phyloP scores from a whole-genome alignment of 495 filamentous ascomycete species.

The Aspergillus biplanus region DNA sequence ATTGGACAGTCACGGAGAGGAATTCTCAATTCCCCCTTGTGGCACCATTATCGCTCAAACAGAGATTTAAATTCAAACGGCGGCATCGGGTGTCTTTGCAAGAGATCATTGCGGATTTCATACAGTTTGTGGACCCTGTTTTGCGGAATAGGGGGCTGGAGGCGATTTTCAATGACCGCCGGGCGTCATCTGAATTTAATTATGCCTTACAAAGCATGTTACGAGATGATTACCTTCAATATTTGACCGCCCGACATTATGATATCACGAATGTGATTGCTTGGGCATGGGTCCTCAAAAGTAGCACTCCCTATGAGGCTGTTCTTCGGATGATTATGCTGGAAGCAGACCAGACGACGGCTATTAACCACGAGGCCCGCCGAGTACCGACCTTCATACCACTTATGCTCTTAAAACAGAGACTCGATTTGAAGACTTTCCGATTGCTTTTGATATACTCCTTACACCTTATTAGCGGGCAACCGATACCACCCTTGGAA shows the following conservation, averaged over 20 bases:
- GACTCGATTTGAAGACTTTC: conserved; percentile 46
- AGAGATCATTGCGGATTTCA: conserved; percentile 43
- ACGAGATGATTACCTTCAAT: conserved; percentile 27
- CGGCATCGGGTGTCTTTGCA: conserved; percentile 34
- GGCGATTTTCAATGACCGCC: background rate
- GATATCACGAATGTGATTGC: conserved; percentile 52
- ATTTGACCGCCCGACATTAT: conserved; percentile 46
- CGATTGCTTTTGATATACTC: conserved; percentile 47
- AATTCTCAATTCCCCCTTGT: conserved; percentile 4
- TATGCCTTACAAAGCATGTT: conserved; percentile 40
- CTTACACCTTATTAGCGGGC: conserved; percentile 43
- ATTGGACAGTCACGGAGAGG: conserved; percentile 10
- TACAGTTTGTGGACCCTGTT: conserved; percentile 41
- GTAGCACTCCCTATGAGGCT: conserved; percentile 43
- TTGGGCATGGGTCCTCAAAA: conserved; percentile 63
- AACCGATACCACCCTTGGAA: conserved; percentile 24
- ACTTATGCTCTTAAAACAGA: conserved; percentile 52
- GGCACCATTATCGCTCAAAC: conserved; percentile 12
- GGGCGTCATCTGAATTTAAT: conserved; percentile 9
- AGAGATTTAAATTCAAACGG: conserved; percentile 20
- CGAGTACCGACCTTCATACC: conserved; percentile 53
- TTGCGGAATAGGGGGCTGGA: conserved; percentile 18
- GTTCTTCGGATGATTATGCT: conserved; percentile 44
- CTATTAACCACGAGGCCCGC: conserved; percentile 8
- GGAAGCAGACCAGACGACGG: conserved; percentile 28